Percentiles rank a stretch among this genome's conserved stretches.
These are phyloP conservation scores for Podila epicladia DNA, from an alignment of 192 early-diverging fungal genomes.

Conservation along the genomic window DNA sequence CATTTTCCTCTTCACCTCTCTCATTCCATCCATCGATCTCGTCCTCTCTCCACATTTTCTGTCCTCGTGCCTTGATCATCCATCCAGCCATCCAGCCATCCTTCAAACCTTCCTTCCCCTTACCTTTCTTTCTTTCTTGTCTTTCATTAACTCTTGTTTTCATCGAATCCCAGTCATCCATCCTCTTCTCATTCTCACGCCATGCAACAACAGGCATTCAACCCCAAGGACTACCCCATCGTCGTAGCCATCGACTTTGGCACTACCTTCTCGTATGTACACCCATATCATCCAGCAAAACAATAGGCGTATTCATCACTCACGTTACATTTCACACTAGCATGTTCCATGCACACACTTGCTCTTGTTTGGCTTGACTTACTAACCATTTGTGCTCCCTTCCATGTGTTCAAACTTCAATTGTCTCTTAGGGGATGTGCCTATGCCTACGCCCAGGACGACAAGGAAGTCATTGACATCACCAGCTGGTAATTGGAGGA, in stretches of 20 bases:
- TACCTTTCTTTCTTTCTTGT: background rate
- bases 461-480: conserved; percentile 27
- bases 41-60: no score
- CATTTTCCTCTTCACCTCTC: no score
- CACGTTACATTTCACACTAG: background rate
- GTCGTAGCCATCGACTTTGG: conserved; percentile 40
- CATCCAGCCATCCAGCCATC: background rate
- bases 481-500: conserved; percentile 13
- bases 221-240: conserved; percentile 29
- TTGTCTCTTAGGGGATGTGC: conserved; percentile 6
- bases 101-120: background rate
- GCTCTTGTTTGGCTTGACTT: background rate
- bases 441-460: conserved; percentile 22
- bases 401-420: background rate
- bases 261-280: conserved; percentile 24
- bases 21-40: no score
- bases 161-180: background rate
- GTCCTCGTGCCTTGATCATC: background rate
- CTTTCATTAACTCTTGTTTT: background rate
- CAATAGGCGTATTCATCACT: background rate
- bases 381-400: background rate
- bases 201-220: conserved; percentile 16
- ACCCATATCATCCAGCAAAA: background rate
- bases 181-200: background rate
- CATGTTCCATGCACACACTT: background rate